Base-by-base conservation (phyloP, 768 basidiomycete genomes). In the Lentinula sp. region DNA sequence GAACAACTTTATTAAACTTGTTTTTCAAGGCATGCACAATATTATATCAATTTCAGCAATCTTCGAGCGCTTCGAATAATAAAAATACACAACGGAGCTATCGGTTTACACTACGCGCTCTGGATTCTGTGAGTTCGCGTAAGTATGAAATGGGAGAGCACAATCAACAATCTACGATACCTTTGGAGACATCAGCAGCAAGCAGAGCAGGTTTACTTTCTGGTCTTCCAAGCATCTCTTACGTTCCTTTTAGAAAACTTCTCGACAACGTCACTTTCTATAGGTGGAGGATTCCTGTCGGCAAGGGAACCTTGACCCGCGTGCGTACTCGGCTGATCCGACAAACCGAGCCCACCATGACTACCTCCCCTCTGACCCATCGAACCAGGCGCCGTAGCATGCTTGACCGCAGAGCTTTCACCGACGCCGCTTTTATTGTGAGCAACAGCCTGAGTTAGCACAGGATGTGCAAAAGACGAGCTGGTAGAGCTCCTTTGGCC, bases 241-340 rank as follows among this genome's bases (percentile, higher is more conserved):
- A 81, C 67, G 46, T 79, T 84, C 61, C 74, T 72, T 68, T 74
- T 80, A 50, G 78, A 77, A 72, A 76, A 79, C 63, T 72, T 73
- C 68, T 78, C 76, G 18, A 77, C 80, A 55, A 72, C 75, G 20
- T 66, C 74, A 35, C 74, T 73, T 60, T 80, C 76, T n/a, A 59
- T 59, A 15, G 80, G 80, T 45, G 73, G 79, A 2, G 80, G 77
- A 65, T 83, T 84, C 63, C 79, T 71, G 49, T 77, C 77, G 13
- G 71, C 74, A 28, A 81, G 76, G 58, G 66, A 65, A 37, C 73
- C 73, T 60, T 73, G 65, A 55, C 77, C 79, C 13, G 68, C 64
- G 23, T 68, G 64, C 23, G 78, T 77, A 46, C 76, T 72, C 59
- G 67, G 64, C 68, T 69, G 70, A 67, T 81, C 79, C 77, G 77